Conservation (phyloP, 768 basidiomycete genomes). For the Amanita rimosa region DNA sequence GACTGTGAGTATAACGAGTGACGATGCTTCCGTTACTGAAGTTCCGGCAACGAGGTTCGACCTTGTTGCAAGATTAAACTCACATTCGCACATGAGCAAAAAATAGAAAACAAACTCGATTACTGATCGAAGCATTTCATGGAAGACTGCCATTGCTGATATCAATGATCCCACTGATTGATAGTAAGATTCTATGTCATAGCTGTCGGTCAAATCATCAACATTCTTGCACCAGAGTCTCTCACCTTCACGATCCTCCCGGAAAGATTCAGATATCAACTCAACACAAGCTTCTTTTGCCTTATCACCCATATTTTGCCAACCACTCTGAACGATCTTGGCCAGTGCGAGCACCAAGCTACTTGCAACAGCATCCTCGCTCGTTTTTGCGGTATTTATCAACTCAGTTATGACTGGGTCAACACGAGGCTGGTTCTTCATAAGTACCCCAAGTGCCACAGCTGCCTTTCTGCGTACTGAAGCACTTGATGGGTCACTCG, state of each 20-base stretch:
- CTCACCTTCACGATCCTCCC: conserved; percentile 56
- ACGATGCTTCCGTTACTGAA: conserved; percentile 50
- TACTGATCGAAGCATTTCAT: conserved; percentile 53
- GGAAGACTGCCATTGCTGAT: conserved; percentile 47
- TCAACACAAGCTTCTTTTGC: conserved; percentile 65
- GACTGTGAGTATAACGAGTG: conserved; percentile 47
- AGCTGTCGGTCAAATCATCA: conserved; percentile 2
- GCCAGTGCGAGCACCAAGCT: conserved; percentile 73
- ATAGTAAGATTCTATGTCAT: conserved; percentile 50
- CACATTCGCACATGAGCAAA: neutral
- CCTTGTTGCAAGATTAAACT: conserved; percentile 20
- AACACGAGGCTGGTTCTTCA: conserved; percentile 83
- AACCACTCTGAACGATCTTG: conserved; percentile 59
- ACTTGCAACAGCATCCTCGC: conserved; percentile 61
- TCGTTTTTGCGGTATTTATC: conserved; percentile 41
- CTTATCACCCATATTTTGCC: conserved; percentile 66
- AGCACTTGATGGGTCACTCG: conserved; percentile 66
- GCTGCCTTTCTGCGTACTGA: conserved; percentile 77
- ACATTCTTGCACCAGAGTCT: neutral
- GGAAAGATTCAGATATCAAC: conserved; percentile 70
- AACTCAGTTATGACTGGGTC: conserved; percentile 94
- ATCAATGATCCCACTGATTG: conserved; percentile 56
- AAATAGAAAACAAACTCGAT: conserved; percentile 41
- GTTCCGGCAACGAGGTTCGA: conserved; percentile 58
- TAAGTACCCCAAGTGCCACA: conserved; percentile 77